Conservation (phyloP, 2,329 filamentous ascomycete genomes). For the Penicillium sp. region DNA sequence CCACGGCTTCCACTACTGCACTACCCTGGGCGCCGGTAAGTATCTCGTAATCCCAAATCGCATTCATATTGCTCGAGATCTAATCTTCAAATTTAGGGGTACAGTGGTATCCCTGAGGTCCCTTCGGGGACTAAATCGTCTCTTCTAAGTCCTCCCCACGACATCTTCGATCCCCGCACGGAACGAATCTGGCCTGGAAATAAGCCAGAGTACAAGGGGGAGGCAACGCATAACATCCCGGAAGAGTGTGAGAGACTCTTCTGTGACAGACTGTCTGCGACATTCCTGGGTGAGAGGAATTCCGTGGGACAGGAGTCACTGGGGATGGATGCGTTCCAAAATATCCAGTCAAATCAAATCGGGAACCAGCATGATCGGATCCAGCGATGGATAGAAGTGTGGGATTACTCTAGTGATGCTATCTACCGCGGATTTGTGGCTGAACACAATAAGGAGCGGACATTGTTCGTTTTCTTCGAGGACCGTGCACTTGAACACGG, state of each 20-base stretch:
- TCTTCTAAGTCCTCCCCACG: constrained; percentile 85
- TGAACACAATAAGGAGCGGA: constrained; percentile 67
- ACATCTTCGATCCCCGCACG: constrained; percentile 64
- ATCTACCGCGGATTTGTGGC: constrained; percentile 85
- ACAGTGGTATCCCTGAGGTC: constrained; percentile 95
- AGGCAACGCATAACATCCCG: constrained; percentile 94
- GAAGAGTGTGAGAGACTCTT: constrained; percentile 99
- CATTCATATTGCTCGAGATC: background rate
- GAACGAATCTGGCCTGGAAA: constrained; percentile 51
- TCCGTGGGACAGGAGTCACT: constrained; percentile 74
- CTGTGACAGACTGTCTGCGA: constrained; percentile 89
- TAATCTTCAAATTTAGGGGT: constrained; percentile 56
- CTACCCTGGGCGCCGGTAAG: constrained; percentile 79
- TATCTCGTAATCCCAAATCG: constrained; percentile 12
- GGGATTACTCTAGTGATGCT: constrained; percentile 78
- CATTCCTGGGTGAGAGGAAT: constrained; percentile 95
- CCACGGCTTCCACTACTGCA: constrained; percentile 90
- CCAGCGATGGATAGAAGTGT: constrained; percentile 41
- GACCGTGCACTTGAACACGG: constrained; percentile 69
- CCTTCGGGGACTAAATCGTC: constrained; percentile 81
- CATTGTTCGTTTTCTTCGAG: constrained; percentile 88
- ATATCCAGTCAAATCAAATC: constrained; percentile 32
- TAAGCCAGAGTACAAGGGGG: constrained; percentile 61
- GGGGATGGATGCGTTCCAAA: constrained; percentile 71
- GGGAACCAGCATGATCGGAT: constrained; percentile 26